phyloP scores from a whole-genome alignment of 176 grass and related monocot species.

The Eleusine coracana region DNA sequence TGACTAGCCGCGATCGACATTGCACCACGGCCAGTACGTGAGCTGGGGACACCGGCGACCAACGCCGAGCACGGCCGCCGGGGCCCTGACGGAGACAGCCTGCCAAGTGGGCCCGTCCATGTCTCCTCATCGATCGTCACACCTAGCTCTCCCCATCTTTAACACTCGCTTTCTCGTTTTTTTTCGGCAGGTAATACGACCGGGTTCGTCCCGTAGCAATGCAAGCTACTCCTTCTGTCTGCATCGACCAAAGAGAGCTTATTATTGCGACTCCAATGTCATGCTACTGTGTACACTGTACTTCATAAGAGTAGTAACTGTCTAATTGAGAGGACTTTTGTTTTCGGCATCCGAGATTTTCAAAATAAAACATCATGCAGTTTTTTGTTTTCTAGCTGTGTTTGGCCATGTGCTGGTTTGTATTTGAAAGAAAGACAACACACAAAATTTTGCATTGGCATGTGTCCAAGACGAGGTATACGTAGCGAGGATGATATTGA shows the following conservation, averaged over 20 bases:
- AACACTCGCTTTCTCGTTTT: neutral
- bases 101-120: neutral
- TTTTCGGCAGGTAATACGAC: neutral
- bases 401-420: no score
- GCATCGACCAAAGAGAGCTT: neutral
- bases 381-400: neutral
- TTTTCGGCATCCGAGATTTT: neutral
- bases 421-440: no score
- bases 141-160: neutral
- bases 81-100: neutral
- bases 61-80: neutral
- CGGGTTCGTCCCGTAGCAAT: neutral
- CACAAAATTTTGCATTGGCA: no score
- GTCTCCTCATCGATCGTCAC: neutral
- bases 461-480: no score
- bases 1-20: neutral
- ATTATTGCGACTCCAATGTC: neutral
- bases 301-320: neutral
- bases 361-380: neutral
- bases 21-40: neutral
- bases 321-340: neutral
- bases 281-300: neutral
- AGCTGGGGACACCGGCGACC: slow-evolving; percentile 23
- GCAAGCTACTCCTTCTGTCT: neutral
- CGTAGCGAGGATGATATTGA: no score